phyloP scores from a whole-genome alignment of 192 early-diverging fungal species.

The Rhizophagus clarus region DNA sequence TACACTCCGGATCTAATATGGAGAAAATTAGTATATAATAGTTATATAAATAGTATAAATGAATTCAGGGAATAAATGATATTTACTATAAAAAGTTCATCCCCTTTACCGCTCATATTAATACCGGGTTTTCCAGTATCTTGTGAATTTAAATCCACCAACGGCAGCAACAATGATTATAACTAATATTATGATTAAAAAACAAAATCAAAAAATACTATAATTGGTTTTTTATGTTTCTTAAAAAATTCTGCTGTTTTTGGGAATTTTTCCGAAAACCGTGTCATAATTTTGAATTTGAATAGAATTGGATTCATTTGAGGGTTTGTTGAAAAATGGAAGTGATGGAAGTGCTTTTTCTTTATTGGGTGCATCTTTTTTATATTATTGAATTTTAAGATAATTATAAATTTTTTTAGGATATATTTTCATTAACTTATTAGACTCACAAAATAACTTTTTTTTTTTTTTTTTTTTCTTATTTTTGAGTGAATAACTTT shows the following conservation, averaged over 20 bases:
- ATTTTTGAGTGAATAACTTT: too few species aligned
- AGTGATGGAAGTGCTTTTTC: neutral
- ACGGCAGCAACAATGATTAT: slow-evolving; percentile 24
- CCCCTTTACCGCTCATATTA: slow-evolving; percentile 12
- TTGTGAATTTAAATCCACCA: neutral
- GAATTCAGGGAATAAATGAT: neutral
- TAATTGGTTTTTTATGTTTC: neutral
- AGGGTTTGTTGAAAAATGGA: neutral
- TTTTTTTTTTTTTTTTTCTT: too few species aligned
- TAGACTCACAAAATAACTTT: neutral
- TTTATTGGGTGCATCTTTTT: neutral
- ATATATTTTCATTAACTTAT: neutral
- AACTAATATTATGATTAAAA: slow-evolving; percentile 17
- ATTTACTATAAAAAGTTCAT: slow-evolving; percentile 32
- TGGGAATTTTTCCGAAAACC: neutral
- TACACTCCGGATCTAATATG: slow-evolving; percentile 19
- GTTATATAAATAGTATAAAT: too few species aligned
- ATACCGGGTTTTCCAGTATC: neutral
- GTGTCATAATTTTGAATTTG: neutral
- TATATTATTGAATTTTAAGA: too few species aligned
- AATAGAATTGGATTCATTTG: neutral
- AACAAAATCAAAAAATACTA: neutral
- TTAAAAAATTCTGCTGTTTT: neutral
- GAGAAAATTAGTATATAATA: neutral
- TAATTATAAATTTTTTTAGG: neutral